Evolutionary conservation across 148 eudicot species (phyloP), one percentile per base, ranked within the genome.

Genomic region (Simmondsia chinensis): DNA sequence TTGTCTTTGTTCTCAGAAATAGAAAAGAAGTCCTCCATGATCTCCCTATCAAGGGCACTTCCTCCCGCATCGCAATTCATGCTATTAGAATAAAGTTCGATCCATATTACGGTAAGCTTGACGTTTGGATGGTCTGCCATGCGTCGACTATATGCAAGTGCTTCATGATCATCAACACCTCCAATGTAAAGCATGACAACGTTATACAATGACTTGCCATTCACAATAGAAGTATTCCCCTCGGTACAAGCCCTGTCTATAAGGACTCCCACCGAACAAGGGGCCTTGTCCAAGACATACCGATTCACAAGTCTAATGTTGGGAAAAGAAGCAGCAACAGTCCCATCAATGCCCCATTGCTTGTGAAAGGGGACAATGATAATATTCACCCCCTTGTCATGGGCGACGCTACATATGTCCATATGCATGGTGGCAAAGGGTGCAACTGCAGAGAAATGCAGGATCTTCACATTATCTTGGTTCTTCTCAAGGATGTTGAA

Each of bases 351-450:
- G 11, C 36, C 51, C 30, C 50, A 37, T 6, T 54, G 20, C 16
- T 39, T 43, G 19, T 62, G 67, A 27, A 54, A 54, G 3, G 67
- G 67, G 10, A 62, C 27, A 21, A 62, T 54, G 13, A 62, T 40
- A 6, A 62, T 23, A 28, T 55, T 54, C 4, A 47, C 35, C 0
- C 54, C 54, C 22, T 45, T 39, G 9, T 62, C 54, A 27, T 16
- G 43, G 2, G 67, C 60, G 9, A 62, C 35, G 9, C 35, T 54
- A 26, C 60, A 54, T 3, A 62, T 48, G 25, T 53, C 67, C 10
- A 46, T 33, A 20, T 62, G 60, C 60, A 62, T 62, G 3, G 60
- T 39, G 0, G 54, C 33, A 28, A 24, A 62, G 3, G 60, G 60
- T 4, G 60, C 44, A 20, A 46, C 35, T 34, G 52, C 32, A 0